Evolutionary conservation across 2,329 filamentous ascomycete species (phyloP).

Genomic region (Fusarium praegraminearum): DNA sequence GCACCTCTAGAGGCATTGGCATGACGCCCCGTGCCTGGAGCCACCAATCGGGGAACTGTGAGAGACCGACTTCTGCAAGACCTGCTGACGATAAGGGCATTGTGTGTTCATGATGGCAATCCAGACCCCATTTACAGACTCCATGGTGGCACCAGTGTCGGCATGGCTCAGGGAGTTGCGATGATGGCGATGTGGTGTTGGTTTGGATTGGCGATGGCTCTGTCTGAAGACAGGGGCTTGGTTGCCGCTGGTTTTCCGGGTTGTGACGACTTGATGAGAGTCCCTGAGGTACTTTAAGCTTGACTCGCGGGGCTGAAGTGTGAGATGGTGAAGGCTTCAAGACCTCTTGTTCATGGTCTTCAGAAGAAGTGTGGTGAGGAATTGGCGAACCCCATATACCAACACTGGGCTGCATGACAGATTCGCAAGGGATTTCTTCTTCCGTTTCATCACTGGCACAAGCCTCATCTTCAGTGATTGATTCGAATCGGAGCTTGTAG

Average conservation of each 20-base stretch:
- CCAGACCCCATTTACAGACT: constrained; percentile 58
- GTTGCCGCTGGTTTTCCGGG: constrained; percentile 15
- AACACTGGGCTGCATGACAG: neutral
- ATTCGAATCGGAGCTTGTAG: constrained; percentile 37
- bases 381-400: neutral
- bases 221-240: neutral
- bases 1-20: constrained; percentile 23
- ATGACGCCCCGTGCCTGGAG: constrained; percentile 37
- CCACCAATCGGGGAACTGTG: constrained; percentile 60
- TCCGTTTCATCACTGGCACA: constrained; percentile 7
- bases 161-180: constrained; percentile 40
- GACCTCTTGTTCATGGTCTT: neutral
- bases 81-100: constrained; percentile 60
- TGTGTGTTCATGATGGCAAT: constrained; percentile 60
- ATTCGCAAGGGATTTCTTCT: neutral
- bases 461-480: constrained; percentile 2
- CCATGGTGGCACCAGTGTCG: constrained; percentile 63
- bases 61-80: constrained; percentile 58
- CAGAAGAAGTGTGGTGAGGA: neutral
- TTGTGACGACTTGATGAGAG: constrained; percentile 38
- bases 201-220: neutral
- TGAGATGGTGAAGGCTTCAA: neutral
- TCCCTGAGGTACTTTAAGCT: constrained; percentile 19
- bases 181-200: constrained; percentile 4
- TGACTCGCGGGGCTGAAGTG: neutral